Base-by-base conservation (phyloP, 495 filamentous ascomycete genomes). In the Penicillium samsonianum region DNA sequence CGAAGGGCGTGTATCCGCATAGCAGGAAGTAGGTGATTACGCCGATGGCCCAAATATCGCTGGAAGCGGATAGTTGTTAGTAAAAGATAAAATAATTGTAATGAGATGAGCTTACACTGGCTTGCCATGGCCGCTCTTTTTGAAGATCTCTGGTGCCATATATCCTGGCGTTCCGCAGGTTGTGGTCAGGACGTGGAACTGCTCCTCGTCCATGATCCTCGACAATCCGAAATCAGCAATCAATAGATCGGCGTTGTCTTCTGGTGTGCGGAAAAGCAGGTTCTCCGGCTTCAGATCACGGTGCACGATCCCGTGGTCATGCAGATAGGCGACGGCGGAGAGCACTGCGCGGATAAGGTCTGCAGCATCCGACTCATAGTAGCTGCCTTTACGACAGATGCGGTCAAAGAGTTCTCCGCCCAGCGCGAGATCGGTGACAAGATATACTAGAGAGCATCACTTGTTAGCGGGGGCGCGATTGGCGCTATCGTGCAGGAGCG, bases 101-200 rank as follows among this genome's bases (percentile, higher is more conserved):
- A 11, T 28, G 9, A 7, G 20, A 11, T 8, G 17, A 23, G 74
- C 83, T 63, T 82, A 89, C 87, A 91, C 88, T 67, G 88, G 83
- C 72, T 90, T 91, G 25, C 88, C 88, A 61, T 91, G 88, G 1
- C 88, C 88, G 25, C 80, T 86, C 73, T 91, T 91, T 59, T 87
- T 87, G 70, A 90, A 91, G 58, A 91, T 91, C 66, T 90, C 88
- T 1, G 88, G 88, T 20, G 89, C 89, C 89, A 92, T 98, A 74
- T 98, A 98, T 28, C 95, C 95, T 0, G 94, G 94, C 7, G 94
- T 98, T 31, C 94, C 94, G 67, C 94, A 98, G 4, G 94, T 98
- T 2, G 94, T 98, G 5, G 95, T 98, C 35, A 98, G 76, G 25
- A 98, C 92, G 67, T 97, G 95, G 71, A 98, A 98, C 67, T 97